Evolutionary conservation across 805 yeast genomes (phyloP), one percentile per base, ranked within the genome.

Genomic region (Metschnikowia proteae): DNA sequence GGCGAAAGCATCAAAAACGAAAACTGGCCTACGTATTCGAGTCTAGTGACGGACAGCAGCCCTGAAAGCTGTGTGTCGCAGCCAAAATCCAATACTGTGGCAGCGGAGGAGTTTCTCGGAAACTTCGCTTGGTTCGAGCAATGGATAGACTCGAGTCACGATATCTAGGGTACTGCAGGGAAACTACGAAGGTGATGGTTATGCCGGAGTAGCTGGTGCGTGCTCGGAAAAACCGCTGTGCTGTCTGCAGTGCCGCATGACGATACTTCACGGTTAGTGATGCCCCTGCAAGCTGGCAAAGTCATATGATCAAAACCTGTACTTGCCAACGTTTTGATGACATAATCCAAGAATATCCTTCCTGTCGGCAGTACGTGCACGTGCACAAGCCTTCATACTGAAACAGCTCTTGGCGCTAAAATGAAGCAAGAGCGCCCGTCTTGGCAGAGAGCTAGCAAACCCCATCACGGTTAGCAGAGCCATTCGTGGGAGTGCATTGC

Each of bases 61-160:
- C 43, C 43, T 2, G 50, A 46, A 7, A 37, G 46, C 11, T 26
- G 45, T 10, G 27, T 33, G 2, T 23, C 51, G 17, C 55, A 46
- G n/a, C 50, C 52, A 3, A 45, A 50, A 9, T 38, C 52, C 10
- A 13, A 37, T 1, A 49, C 45, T 2, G 45, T 39, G 30, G 37
- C 48, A 5, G 46, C 43, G 23, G 52, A 59, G 32, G 58, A 60
- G 37, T 51, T 77, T 25, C 59, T 77, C 25, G 73, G 73, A 1
- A 77, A 75, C 49, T 57, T 79, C 48, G 75, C 69, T 52, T 79
- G 84, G 84, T 79, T 79, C 49, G 82, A 79, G 57, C 79, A 77
- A 58, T 76, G 79, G 79, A 62, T 69, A 26, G 70, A 70, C 47
- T 6, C 43, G 9, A n/a, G 22, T n/a, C 43, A 22, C 10, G 32